These are phyloP conservation scores for Dendrobium huoshanense DNA, from an alignment of 106 monocot species.

Conservation along the genomic window DNA sequence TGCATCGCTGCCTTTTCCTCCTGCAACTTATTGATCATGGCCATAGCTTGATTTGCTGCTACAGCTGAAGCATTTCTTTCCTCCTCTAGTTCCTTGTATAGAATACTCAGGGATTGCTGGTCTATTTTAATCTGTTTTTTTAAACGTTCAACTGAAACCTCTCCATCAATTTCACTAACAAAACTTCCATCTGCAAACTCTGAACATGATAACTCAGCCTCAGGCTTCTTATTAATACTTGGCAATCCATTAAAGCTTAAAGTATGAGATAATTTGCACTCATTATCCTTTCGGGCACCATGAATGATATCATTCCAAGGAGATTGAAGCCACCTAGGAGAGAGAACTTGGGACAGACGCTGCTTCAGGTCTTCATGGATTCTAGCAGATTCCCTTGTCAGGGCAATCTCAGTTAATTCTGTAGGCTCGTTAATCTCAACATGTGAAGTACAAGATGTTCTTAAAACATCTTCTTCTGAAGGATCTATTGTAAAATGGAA, in stretches of 20 bases:
- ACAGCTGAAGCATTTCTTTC: conserved; percentile 87
- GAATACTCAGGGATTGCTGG: conserved; percentile 34
- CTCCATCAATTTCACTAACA: conserved; percentile 55
- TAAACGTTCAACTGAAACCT: conserved; percentile 35
- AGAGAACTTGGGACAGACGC: conserved; percentile 47
- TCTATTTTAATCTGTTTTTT: conserved; percentile 57
- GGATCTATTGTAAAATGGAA: conserved; percentile 15
- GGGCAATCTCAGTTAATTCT: conserved; percentile 7
- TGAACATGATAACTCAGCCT: conserved; percentile 30
- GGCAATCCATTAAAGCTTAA: conserved; percentile 33
- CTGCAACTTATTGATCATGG: conserved; percentile 95
- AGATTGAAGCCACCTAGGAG: conserved; percentile 26
- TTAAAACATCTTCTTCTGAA: conserved; percentile 3
- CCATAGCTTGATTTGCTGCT: conserved; percentile 90
- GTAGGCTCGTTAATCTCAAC: conserved; percentile 21
- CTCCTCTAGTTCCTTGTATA: conserved; percentile 92
- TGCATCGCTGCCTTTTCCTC: conserved; percentile 96
- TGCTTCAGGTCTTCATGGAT: conserved; percentile 53
- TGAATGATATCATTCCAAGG: no score
- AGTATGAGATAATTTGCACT: conserved; percentile 1
- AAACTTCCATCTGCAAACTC: conserved; percentile 49
- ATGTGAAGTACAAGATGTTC: conserved; percentile 5
- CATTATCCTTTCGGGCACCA: no score
- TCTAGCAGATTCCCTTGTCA: conserved; percentile 26
- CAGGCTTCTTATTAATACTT: conserved; percentile 20